Percentiles rank a stretch among this genome's conserved stretches.
phyloP scores from a whole-genome alignment of 1,284 basidiomycete species.

The Moesziomyces parantarcticus region DNA sequence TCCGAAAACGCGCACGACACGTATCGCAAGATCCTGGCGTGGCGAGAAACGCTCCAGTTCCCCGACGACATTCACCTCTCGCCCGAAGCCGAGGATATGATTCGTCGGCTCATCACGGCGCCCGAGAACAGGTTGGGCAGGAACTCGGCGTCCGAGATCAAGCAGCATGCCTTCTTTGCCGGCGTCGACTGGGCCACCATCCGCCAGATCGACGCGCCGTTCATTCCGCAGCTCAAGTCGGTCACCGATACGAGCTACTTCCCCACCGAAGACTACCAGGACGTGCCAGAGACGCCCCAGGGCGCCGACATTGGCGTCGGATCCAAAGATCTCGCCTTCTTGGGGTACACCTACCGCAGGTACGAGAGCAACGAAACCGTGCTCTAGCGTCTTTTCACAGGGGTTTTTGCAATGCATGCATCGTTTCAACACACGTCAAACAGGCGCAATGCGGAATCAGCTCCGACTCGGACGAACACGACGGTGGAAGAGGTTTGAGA shows the following conservation, averaged over 20 bases:
- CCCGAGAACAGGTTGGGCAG: slow-evolving; percentile 77
- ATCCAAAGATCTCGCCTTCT: slow-evolving; percentile 65
- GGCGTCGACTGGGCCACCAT: slow-evolving; percentile 94
- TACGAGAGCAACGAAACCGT: slow-evolving; percentile 64
- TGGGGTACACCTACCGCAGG: slow-evolving; percentile 65
- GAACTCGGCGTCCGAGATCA: slow-evolving; percentile 83
- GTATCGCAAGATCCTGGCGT: slow-evolving; percentile 98
- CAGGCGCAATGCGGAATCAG: too few species aligned
- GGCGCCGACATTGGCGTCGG: slow-evolving; percentile 62
- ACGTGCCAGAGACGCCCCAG: slow-evolving; percentile 74
- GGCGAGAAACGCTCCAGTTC: slow-evolving; percentile 86
- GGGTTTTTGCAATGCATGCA: not conserved
- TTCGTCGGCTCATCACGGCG: slow-evolving; percentile 86
- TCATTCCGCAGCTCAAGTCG: slow-evolving; percentile 84
- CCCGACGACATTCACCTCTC: slow-evolving; percentile 96
- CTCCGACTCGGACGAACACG: too few species aligned
- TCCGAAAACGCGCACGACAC: slow-evolving; percentile 97
- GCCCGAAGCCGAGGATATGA: slow-evolving; percentile 89
- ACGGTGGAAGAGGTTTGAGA: too few species aligned
- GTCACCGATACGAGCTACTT: slow-evolving; percentile 97
- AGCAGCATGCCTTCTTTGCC: slow-evolving; percentile 92
- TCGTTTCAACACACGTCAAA: not conserved
- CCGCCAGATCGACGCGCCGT: slow-evolving; percentile 92
- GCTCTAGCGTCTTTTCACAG: slow-evolving; percentile 9
- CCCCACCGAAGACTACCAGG: slow-evolving; percentile 93